Percentiles rank a stretch among this genome's conserved stretches.
Conservation (phyloP, 169 alveolate genomes). For the Plasmodium cynomolgi region DNA sequence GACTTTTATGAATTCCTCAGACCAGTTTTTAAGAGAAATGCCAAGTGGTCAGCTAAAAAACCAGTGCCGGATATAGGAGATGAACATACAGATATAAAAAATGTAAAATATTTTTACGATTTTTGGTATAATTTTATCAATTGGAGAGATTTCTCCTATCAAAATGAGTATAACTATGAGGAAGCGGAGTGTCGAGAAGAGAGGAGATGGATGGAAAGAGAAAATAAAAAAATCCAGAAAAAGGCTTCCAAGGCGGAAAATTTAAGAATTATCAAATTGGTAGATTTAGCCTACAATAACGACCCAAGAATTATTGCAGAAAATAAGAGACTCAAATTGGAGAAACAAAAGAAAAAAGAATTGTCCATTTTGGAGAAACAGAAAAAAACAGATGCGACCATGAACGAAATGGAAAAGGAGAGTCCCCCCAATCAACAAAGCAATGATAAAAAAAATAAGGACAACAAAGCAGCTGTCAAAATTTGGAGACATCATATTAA, state of each 20-base stretch:
- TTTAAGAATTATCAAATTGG: conserved; percentile 91
- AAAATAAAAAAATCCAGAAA: conserved; percentile 91
- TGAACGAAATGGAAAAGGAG: conserved; percentile 81
- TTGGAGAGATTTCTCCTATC: conserved; percentile 93
- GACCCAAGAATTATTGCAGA: conserved; percentile 88
- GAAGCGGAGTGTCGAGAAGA: conserved; percentile 95
- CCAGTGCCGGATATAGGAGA: conserved; percentile 95
- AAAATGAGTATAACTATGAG: conserved; percentile 91
- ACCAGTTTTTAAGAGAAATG: conserved; percentile 85
- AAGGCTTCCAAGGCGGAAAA: conserved; percentile 90
- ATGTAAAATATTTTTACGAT: conserved; percentile 90
- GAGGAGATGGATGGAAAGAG: conserved; percentile 95
- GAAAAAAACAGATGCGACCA: conserved; percentile 79
- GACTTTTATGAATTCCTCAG: conserved; percentile 86
- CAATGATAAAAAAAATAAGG: conserved; percentile 78
- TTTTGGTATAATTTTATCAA: conserved; percentile 93
- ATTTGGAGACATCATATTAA: conserved; percentile 76
- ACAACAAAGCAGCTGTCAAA: conserved; percentile 64
- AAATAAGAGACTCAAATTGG: conserved; percentile 80
- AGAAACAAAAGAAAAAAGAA: conserved; percentile 79
- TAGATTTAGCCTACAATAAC: conserved; percentile 90
- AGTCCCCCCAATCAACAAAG: conserved; percentile 68
- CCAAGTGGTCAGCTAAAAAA: conserved; percentile 91
- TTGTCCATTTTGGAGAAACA: conserved; percentile 75
- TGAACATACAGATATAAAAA: conserved; percentile 86